Conservation (phyloP, 1,139 yeast genomes). For the Taphrina flavorubra region DNA sequence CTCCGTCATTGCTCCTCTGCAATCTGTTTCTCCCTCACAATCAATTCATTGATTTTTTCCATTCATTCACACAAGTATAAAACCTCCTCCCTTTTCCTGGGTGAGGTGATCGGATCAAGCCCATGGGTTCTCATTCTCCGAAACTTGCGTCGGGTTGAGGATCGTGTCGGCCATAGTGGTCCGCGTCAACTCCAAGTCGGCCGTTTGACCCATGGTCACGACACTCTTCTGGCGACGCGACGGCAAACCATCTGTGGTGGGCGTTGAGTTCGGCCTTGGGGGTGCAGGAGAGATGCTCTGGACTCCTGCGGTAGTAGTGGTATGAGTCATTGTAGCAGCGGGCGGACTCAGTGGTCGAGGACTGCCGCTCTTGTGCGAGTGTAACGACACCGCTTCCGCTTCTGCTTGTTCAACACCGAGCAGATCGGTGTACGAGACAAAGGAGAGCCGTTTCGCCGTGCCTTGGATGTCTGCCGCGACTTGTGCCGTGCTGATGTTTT, state of each 20-base stretch:
- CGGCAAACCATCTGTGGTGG: not conserved
- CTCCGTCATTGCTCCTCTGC: too few relatives aligned
- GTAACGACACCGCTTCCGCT: conserved; percentile 25
- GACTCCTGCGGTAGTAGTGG: not conserved
- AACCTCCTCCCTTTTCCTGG: not conserved
- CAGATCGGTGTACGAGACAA: conserved; percentile 41
- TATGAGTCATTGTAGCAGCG: not conserved
- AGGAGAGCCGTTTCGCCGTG: conserved; percentile 39
- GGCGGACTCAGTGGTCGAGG: conserved; percentile 20
- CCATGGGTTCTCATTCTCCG: conserved; percentile 31
- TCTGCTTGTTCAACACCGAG: conserved; percentile 39
- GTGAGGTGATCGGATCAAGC: not conserved
- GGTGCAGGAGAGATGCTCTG: not conserved
- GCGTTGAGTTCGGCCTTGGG: conserved; percentile 15
- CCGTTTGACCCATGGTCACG: conserved; percentile 17
- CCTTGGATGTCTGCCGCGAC: conserved; percentile 16
- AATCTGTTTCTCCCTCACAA: not conserved
- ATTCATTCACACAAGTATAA: not conserved
- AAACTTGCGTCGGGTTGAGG: conserved; percentile 17
- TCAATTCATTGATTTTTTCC: not conserved
- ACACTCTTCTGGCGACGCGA: conserved; percentile 26
- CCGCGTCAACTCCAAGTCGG: conserved; percentile 24
- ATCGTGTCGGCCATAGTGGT: conserved; percentile 38
- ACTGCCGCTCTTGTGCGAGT: conserved; percentile 21
- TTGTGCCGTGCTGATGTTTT: conserved; percentile 31